Percentiles rank a stretch among this genome's conserved stretches.
Conservation (phyloP, 2,329 filamentous ascomycete species). For the Ophidiomyces ophidiicola region DNA sequence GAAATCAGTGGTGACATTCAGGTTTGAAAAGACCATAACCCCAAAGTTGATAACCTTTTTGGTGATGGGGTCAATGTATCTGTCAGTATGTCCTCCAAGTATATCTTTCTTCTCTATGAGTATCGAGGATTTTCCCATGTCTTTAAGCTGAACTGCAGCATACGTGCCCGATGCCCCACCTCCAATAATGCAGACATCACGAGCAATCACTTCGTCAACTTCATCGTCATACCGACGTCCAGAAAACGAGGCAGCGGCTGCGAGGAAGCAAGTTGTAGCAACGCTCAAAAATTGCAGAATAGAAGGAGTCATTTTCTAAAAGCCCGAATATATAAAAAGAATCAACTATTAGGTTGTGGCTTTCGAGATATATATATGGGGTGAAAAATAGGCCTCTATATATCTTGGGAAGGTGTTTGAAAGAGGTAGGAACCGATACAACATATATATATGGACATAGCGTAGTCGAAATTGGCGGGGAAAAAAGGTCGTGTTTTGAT, state of each 20-base stretch:
- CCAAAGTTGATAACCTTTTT: slow-evolving; percentile 19
- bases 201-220: background rate
- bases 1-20: slow-evolving; percentile 16
- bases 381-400: no score
- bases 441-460: no score
- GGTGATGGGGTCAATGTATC: slow-evolving; percentile 17
- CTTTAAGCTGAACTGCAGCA: slow-evolving; percentile 21
- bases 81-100: slow-evolving; percentile 23
- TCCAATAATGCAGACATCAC: slow-evolving; percentile 23
- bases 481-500: no score
- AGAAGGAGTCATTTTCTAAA: background rate
- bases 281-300: background rate
- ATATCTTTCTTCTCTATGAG: slow-evolving; percentile 21
- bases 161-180: slow-evolving; percentile 23
- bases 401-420: no score
- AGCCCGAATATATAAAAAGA: no score
- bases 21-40: slow-evolving; percentile 20
- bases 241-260: background rate
- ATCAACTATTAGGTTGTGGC: no score
- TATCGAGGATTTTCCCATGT: slow-evolving; percentile 19
- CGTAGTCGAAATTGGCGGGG: no score
- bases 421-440: no score
- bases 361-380: no score
- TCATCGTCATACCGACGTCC: background rate
- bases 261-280: background rate